Evolutionary conservation across 176 grass and related monocot species (phyloP), one percentile per base, ranked within the genome.

Genomic region (Ensete ventricosum): DNA sequence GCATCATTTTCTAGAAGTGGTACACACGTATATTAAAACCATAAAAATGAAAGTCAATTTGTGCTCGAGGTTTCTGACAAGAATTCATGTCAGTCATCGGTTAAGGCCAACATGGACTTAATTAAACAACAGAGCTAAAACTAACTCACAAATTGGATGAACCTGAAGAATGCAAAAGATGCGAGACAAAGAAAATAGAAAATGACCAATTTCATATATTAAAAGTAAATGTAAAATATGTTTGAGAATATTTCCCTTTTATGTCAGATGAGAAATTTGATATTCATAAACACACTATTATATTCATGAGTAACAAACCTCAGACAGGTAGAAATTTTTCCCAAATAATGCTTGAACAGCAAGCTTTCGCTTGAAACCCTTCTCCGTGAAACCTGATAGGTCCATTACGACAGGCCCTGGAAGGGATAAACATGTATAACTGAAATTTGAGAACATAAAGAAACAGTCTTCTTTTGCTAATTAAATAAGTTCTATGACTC

Each of bases 391-490:
- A 71, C 88, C 90, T 81, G 83, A 83, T 74, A 87, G 21, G 64
- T 99, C 81, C 90, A 94, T 94, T 78, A 88, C 84, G 29, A 94
- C 85, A 29, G 90, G 95, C 25, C 95, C 95, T 98, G 88, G 72
- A 85, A 86, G 6, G 16, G 5, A 63, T 74, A 74, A 58, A 27
- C 13, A 19, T 2, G 58, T 17, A 50, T 50, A 52, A 48, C 27
- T 9, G 9, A 53, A 71, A 19, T 20, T 52, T 68, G 24, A 68
- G 65, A 34, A 13, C 19, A 34, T 68, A 9, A 68, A 29, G 8
- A 70, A 71, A 50, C 16, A 52, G 21, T 65, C 63, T 12, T 65
- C 63, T 27, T 10, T 65, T 2, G 4, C 23, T 13, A 1, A 11
- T 26, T 25, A 65, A 65, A 65, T 20, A 11, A 27, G 23, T 29